Percentiles rank a stretch among this genome's conserved stretches.
These are phyloP conservation scores for Houttuynia cordata DNA, from an alignment of 164 flowering plant genomes.

Conservation along the genomic window DNA sequence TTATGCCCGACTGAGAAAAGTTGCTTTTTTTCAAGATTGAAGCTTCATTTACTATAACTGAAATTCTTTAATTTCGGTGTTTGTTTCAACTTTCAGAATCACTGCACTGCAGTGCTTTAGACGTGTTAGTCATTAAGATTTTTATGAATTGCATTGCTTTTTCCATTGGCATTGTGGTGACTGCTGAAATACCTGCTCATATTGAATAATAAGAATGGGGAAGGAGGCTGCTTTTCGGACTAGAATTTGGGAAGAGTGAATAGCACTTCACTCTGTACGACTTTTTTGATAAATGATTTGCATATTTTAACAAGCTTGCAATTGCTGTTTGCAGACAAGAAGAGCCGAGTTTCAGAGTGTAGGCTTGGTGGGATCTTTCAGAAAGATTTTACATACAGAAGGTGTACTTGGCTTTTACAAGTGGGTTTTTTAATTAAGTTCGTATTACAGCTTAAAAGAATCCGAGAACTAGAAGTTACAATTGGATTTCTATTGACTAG, in stretches of 20 bases:
- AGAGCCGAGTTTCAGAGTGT: conserved; percentile 64
- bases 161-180: no score
- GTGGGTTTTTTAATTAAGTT: conserved; percentile 18
- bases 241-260: not conserved
- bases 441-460: not conserved
- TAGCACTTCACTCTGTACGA: not conserved
- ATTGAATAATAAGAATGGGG: not conserved
- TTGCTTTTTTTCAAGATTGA: no score
- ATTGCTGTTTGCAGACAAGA: conserved; percentile 55
- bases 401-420: conserved; percentile 83
- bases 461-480: not conserved
- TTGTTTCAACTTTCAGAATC: no score
- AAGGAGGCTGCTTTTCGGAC: not conserved
- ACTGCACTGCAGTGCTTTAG: no score
- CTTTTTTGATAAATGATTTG: not conserved
- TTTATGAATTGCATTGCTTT: no score
- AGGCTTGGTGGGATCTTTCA: conserved; percentile 64
- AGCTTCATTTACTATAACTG: no score
- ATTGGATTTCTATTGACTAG: not conserved
- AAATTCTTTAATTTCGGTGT: no score
- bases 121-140: no score
- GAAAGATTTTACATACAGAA: conserved; percentile 70
- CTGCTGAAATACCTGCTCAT: no score
- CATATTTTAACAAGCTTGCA: not conserved
- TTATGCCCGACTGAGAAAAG: no score